Base-by-base conservation (phyloP, 257 asterid species). In the Solanum etuberosum region DNA sequence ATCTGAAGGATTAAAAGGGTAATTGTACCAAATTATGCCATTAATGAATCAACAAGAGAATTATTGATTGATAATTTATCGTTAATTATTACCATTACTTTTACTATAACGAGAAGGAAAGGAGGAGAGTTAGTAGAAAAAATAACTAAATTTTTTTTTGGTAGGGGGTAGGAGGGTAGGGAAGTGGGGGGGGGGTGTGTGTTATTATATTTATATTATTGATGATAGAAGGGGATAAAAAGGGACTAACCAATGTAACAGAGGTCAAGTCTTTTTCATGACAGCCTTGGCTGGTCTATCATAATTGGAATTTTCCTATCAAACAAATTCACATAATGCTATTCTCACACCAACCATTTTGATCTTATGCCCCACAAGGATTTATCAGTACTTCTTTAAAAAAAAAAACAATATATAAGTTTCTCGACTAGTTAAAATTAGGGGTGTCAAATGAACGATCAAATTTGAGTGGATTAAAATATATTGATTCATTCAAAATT, bases 221-320 rank as follows among this genome's bases (percentile, higher is more conserved):
- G 46, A 23, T 14, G 81, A 23, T 34, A 73, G 71, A 86, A 73
- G 67, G 40, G 54, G 78, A 89, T 61, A 73, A 90, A 86, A 86
- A 67, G 88, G 68, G 89, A 68, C 86, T 37, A 87, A 35, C 84
- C 67, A 88, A 35, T 35, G 87, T 85, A 90, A 77, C 40, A 83
- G 91, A 88, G 85, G 86, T 87, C 14, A 87, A 90, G 95, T 93
- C 98, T 61, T 83, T 94, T 90, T 93, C 98, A 87, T 87, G 92
- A 90, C 95, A 92, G 92, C 93, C 90, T 86, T 72, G 57, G 51
- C 35, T 42, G 72, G 76, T 83, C 86, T 83, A 87, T 83, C 88
- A 83, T 70, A 40, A 86, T 90, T 89, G 90, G 89, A 88, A 48
- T 83, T 87, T 82, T 85, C 93, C 87, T 83, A 85, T 88, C 94